These are phyloP conservation scores for Dactylella cylindrospora DNA, from an alignment of 2,329 filamentous ascomycete genomes.

Conservation along the genomic window DNA sequence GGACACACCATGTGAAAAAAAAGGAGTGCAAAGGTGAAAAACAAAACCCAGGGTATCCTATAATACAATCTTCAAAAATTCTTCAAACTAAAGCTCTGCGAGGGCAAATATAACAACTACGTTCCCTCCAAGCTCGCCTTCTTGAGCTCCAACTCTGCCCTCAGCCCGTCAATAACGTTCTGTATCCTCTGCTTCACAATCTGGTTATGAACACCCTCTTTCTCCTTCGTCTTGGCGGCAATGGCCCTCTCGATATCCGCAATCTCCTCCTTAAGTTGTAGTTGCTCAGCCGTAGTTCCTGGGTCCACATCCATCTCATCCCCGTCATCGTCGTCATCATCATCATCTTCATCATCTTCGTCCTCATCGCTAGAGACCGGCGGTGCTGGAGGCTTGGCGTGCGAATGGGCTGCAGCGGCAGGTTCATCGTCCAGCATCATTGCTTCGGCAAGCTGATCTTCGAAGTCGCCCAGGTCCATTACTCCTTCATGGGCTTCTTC, in stretches of 20 bases:
- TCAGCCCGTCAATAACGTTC: conserved; percentile 57
- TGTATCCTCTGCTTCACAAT: conserved; percentile 58
- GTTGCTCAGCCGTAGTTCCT: conserved; percentile 55
- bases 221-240: conserved; percentile 53
- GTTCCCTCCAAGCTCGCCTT: conserved; percentile 52
- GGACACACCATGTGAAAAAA: too few relatives aligned
- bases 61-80: neutral
- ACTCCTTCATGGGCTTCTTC: conserved; percentile 48
- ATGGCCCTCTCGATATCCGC: conserved; percentile 60
- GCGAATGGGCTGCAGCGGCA: conserved; percentile 45
- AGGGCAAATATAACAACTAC: neutral
- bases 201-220: conserved; percentile 55
- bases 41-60: conserved; percentile 17
- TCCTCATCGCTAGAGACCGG: conserved; percentile 51
- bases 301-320: conserved; percentile 58
- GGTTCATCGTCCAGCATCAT: conserved; percentile 49
- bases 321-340: conserved; percentile 50
- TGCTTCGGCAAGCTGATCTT: conserved; percentile 48
- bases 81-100: neutral
- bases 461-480: conserved; percentile 49
- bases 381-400: conserved; percentile 49
- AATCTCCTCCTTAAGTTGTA: conserved; percentile 59
- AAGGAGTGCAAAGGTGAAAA: neutral
- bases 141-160: conserved; percentile 60
- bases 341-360: conserved; percentile 56